A percentile compares a stretch with the other conserved stretches of the same genome.
These are phyloP conservation scores for Cladosporium sp. DNA, from an alignment of 2,329 filamentous ascomycete species.

Conservation along the genomic window DNA sequence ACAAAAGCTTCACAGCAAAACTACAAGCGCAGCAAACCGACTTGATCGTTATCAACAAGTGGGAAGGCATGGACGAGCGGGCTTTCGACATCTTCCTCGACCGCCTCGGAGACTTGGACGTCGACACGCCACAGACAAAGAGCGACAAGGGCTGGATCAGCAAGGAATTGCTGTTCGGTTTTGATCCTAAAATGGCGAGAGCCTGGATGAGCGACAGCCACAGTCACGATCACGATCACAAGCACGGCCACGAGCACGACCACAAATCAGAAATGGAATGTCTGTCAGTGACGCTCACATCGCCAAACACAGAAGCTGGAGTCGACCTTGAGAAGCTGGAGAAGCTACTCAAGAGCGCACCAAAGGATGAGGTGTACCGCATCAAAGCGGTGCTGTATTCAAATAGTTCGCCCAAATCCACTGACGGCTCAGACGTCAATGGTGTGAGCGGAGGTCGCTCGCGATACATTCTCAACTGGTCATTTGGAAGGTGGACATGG, in stretches of 20 bases:
- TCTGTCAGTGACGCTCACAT: constrained; percentile 66
- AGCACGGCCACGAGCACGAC: constrained; percentile 42
- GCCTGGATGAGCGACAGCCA: constrained; percentile 37
- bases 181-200: constrained; percentile 74
- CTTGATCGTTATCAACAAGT: constrained; percentile 88
- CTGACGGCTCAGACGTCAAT: constrained; percentile 34
- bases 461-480: constrained; percentile 94
- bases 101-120: constrained; percentile 72
- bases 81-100: constrained; percentile 75
- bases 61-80: constrained; percentile 71
- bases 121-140: constrained; percentile 75
- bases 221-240: constrained; percentile 38
- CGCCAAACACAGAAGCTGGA: constrained; percentile 41
- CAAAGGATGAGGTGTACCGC: constrained; percentile 91
- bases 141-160: constrained; percentile 75
- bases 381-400: constrained; percentile 71
- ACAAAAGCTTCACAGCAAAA: constrained; percentile 82
- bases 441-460: constrained; percentile 35
- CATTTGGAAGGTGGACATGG: constrained; percentile 92
- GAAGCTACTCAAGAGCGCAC: constrained; percentile 64
- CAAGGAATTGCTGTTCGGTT: constrained; percentile 75
- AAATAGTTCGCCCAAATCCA: constrained; percentile 36
- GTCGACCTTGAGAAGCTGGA: constrained; percentile 59
- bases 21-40: constrained; percentile 88
- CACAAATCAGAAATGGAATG: constrained; percentile 90